These are phyloP conservation scores for Amorphotheca resinae DNA, from an alignment of 495 filamentous ascomycete genomes.

Conservation along the genomic window DNA sequence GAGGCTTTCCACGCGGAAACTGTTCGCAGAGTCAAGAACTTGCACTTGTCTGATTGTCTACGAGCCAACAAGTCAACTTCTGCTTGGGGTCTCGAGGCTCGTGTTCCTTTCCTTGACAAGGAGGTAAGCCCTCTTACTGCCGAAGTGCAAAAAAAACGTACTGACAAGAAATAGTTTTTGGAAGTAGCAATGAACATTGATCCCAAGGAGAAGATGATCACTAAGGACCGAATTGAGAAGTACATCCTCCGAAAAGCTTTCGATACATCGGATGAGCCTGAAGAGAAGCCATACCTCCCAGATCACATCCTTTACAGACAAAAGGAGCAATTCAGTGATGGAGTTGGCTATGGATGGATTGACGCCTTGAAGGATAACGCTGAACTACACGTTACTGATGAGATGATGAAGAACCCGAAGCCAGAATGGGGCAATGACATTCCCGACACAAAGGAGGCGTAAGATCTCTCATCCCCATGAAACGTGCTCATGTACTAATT, in stretches of 20 bases:
- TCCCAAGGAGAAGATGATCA: conserved; percentile 90
- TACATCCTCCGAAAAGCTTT: conserved; percentile 96
- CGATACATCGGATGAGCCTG: conserved; percentile 78
- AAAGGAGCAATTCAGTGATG: conserved; percentile 98
- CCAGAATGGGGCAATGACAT: conserved; percentile 84
- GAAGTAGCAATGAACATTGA: conserved; percentile 86
- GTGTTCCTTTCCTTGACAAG: conserved; percentile 97
- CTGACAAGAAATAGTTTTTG: conserved; percentile 51
- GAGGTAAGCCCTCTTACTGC: conserved; percentile 28
- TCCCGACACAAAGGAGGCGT: conserved; percentile 94
- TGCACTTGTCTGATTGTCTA: conserved; percentile 89
- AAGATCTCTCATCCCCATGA: conserved; percentile 25
- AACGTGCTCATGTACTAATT: conserved; percentile 9
- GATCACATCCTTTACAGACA: conserved; percentile 94
- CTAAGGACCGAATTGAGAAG: conserved; percentile 82
- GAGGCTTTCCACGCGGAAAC: conserved; percentile 90
- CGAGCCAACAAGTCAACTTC: conserved; percentile 97
- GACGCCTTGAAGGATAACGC: conserved; percentile 92
- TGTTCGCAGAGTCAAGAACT: conserved; percentile 82
- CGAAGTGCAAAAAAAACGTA: background rate
- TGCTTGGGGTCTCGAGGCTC: conserved; percentile 97
- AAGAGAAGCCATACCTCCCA: conserved; percentile 69
- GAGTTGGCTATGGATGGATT: conserved; percentile 98
- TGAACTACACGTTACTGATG: conserved; percentile 76
- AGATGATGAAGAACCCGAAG: conserved; percentile 96